Evolutionary conservation across 2,329 filamentous ascomycete genomes (phyloP).

Genomic region (Cytospora piceicola): DNA sequence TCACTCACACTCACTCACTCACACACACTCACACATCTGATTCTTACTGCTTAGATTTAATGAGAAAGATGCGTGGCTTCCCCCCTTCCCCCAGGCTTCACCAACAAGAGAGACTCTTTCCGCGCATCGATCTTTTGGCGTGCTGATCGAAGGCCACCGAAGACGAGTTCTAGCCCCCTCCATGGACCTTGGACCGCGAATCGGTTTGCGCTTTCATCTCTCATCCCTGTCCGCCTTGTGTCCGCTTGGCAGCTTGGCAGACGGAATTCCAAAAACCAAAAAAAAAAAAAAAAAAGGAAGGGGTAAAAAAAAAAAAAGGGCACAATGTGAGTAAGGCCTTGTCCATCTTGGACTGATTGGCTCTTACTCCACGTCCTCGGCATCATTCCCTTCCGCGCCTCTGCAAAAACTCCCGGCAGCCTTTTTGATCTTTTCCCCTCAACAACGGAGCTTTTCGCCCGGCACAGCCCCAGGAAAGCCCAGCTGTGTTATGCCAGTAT

Average conservation of each 20-base stretch:
- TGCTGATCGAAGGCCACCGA: neutral
- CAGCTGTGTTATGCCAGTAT: too few relatives aligned
- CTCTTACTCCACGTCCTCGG: neutral
- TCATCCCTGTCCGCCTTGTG: neutral
- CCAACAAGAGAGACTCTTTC: conserved; percentile 1
- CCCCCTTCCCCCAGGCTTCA: neutral
- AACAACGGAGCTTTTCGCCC: neutral
- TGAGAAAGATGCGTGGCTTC: neutral
- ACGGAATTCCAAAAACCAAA: neutral
- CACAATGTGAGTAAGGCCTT: neutral
- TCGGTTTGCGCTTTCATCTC: neutral
- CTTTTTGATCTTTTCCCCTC: neutral
- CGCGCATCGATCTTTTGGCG: conserved; percentile 2
- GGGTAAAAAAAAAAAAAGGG: too few relatives aligned
- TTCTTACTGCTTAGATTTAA: too few relatives aligned
- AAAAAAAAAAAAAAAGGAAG: too few relatives aligned
- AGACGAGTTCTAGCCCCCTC: conserved; percentile 1
- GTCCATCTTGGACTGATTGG: neutral
- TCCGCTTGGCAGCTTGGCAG: neutral
- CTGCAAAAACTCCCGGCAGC: too few relatives aligned
- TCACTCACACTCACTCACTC: too few relatives aligned
- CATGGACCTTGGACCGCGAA: neutral
- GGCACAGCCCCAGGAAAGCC: neutral
- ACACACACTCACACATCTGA: too few relatives aligned
- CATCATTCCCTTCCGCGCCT: too few relatives aligned